Evolutionary conservation across 768 basidiomycete species (phyloP), one percentile per base, ranked within the genome.

Genomic region (Russula sp.): DNA sequence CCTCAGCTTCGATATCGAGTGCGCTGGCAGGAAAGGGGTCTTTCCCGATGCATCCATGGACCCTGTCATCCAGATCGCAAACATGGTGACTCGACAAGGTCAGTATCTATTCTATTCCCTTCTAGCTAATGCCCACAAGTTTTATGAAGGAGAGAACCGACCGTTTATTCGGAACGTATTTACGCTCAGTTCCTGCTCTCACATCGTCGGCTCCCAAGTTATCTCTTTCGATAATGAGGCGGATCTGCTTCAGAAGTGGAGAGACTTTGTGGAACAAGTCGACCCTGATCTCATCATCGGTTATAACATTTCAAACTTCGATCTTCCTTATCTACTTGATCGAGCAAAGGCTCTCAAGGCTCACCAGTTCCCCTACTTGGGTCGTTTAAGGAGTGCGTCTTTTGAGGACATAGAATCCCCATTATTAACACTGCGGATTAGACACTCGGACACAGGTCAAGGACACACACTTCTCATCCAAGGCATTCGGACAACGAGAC

Each of bases 61-160:
- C 74, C 96, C 96, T 9, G 93, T 99, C 59, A 98, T 98, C 69
- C 97, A 98, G 71, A 98, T 98, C 63, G 97, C 96, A 1, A 97
- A 93, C 73, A 98, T 98, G 97, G 96, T 98, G 11, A 98, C 95
- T 40, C 82, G 90, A 5, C 97, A 99, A 83, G 95, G 95, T 93
- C 45, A 13, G 56, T 8, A 18, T 62, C 57, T 47, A 34, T 35
- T 55, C 20, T 7, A 13, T 35, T 47, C 22, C 11, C 20, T 18
- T 32, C 34, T 18, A 22, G 9, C 16, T 16, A 55, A 52, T 37
- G 7, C 18, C 13, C 27, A 14, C 16, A 52, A 39, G 10, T 52
- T 42, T 55, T 62, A 48, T 57, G 31, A 68, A 96, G 95, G 96
- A 68, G 95, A 98, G 69, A 79, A 78, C 48, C 87, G 92, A 62